phyloP scores from a whole-genome alignment of 2,329 filamentous ascomycete genomes.

The Sporothrix brunneoviolacea region DNA sequence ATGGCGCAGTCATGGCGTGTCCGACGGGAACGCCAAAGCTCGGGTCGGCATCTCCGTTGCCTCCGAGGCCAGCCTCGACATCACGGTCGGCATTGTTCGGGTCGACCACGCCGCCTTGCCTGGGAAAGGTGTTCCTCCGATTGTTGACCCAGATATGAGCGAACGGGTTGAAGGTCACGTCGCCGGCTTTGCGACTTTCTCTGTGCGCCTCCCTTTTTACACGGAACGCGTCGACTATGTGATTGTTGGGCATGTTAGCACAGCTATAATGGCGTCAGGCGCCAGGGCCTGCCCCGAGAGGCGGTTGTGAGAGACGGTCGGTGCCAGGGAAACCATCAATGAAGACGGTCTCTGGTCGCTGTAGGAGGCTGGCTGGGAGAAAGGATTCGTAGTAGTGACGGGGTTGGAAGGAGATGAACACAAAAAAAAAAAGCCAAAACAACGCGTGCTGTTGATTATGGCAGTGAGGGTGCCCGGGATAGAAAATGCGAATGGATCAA shows the following conservation, averaged over 20 bases:
- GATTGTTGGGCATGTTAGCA: constrained; percentile 16
- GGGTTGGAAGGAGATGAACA: no score
- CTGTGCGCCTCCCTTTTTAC: constrained; percentile 39
- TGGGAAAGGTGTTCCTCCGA: constrained; percentile 28
- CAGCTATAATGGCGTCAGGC: not conserved
- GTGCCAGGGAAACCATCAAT: constrained; percentile 5
- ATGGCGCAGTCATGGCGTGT: constrained; percentile 21
- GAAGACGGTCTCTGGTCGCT: not conserved
- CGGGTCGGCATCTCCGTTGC: constrained; percentile 16
- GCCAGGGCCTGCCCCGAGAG: constrained; percentile 4
- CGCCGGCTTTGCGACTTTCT: constrained; percentile 33
- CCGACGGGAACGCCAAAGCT: constrained; percentile 26
- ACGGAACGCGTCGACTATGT: constrained; percentile 40
- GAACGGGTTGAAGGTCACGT: constrained; percentile 39
- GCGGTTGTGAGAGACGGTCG: not conserved
- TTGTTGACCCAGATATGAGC: constrained; percentile 33
- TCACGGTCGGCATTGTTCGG: constrained; percentile 20
- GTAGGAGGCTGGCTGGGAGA: no score
- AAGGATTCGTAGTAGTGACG: no score
- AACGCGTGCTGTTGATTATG: not conserved
- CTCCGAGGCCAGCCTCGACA: constrained; percentile 27
- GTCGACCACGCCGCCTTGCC: not conserved
- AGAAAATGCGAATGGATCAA: not conserved
- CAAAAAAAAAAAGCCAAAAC: no score
- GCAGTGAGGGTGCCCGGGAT: not conserved